These are phyloP conservation scores for Agaricus subrufescens DNA, from an alignment of 768 basidiomycete genomes.

Conservation along the genomic window DNA sequence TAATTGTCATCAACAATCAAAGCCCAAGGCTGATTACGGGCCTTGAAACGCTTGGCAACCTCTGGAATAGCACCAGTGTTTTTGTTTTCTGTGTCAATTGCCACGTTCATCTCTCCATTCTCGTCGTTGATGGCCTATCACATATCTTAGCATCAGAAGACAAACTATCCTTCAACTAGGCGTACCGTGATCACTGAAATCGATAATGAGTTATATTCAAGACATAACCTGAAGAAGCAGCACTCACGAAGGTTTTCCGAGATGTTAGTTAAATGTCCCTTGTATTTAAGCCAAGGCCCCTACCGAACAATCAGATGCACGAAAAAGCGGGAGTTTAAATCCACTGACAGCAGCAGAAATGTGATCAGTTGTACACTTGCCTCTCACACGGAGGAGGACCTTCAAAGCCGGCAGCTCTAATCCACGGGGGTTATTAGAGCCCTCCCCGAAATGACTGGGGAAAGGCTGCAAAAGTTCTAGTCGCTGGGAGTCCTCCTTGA, in stretches of 20 bases:
- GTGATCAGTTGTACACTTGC: constrained; percentile 99
- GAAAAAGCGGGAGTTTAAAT: neutral
- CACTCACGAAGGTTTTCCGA: constrained; percentile 88
- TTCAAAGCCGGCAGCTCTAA: constrained; percentile 79
- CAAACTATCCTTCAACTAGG: neutral
- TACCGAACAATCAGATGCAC: constrained; percentile 21
- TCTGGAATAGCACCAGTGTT: constrained; percentile 81
- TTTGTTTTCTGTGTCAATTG: constrained; percentile 68
- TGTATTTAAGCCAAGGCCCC: constrained; percentile 99
- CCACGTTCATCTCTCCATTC: constrained; percentile 87
- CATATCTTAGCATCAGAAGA: neutral
- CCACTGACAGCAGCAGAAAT: constrained; percentile 86
- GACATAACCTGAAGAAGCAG: neutral
- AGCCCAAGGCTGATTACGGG: constrained; percentile 84
- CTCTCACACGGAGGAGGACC: constrained; percentile 85
- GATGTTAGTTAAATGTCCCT: constrained; percentile 94
- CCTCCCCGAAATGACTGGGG: constrained; percentile 61
- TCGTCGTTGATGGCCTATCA: constrained; percentile 88
- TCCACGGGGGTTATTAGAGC: constrained; percentile 38
- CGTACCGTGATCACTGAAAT: constrained; percentile 70
- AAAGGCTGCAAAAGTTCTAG: constrained; percentile 89
- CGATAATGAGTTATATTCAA: neutral
- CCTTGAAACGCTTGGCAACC: constrained; percentile 86
- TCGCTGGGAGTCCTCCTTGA: constrained; percentile 74
- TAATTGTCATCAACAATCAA: constrained; percentile 95